Evolutionary conservation across 2,329 filamentous ascomycete species (phyloP), one percentile per base, ranked within the genome.

Genomic region (Penicillium sp.): DNA sequence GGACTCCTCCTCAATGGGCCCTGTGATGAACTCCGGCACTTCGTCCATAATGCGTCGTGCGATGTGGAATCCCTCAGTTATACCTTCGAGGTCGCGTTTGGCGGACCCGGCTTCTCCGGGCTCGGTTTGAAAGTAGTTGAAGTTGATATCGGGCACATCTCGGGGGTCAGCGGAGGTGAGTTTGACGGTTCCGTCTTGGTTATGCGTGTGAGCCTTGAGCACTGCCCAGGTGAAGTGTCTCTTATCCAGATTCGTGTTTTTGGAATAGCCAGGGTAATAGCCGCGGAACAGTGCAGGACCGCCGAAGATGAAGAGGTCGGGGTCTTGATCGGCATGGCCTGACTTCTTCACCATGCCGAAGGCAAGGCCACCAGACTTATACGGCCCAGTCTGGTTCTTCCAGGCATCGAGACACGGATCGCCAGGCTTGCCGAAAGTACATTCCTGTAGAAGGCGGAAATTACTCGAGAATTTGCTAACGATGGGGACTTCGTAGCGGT

Each of bases 181-280:
- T 3, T 75, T 82, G 4, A 92, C 88, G 1, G 82, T 84, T 8
- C 90, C 90, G 6, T 83, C 84, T 1, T 74, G 75, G 72, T 91
- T 90, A 56, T 85, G 84, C 0, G 88, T 83, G 68, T 89, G 88
- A 0, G 85, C 83, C 74, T 90, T 89, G 57, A 91, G 57, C 77
- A 81, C 5, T 61, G 69, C 75, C 82, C 82, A 84, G 13, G 78
- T 76, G 60, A 71, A 74, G 76, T 78, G 84, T 63, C 81, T 78
- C 47, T 74, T 68, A 8, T 60, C 63, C 41, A 78, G 78, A 2
- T 76, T 76, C 52, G 82, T 78, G 1, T 74, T 71, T 2, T 81
- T 75, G 3, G 80, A 77, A 64, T 82, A 79, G 26, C 77, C 70
- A 1, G 82, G 79, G 64, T 70, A 75, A 66, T 83, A 88, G 21